These are phyloP conservation scores for Themeda triandra DNA, from an alignment of 176 grass and related monocot species.

Conservation along the genomic window DNA sequence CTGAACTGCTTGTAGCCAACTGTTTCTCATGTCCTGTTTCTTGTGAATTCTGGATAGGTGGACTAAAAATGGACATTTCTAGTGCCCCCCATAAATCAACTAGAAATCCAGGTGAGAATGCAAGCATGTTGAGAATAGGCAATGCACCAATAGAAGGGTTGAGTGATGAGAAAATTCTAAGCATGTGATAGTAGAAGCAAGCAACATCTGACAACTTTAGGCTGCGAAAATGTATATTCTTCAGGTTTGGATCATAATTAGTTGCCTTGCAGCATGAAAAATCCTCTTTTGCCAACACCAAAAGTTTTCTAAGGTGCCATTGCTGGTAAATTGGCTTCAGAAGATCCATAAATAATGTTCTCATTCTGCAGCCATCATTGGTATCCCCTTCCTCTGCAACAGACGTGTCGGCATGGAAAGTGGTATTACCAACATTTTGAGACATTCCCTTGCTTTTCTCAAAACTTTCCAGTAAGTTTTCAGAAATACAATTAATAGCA, in stretches of 20 bases:
- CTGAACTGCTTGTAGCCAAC: conserved; percentile 38
- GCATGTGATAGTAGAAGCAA: conserved; percentile 85
- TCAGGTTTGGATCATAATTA: conserved; percentile 17
- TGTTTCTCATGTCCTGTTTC: conserved; percentile 44
- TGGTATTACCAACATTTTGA: conserved; percentile 25
- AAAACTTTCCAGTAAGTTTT: conserved; percentile 56
- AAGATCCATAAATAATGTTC: conserved; percentile 66
- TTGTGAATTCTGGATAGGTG: conserved; percentile 28
- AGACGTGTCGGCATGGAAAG: conserved; percentile 11
- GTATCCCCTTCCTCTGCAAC: conserved; percentile 34
- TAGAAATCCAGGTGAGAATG: conserved; percentile 93
- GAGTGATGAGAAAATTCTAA: conserved; percentile 73
- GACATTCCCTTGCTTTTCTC: conserved; percentile 48
- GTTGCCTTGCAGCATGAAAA: conserved; percentile 1
- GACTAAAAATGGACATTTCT: conserved; percentile 56
- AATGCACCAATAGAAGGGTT: conserved; percentile 58
- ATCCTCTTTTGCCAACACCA: conserved; percentile 52
- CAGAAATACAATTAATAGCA: conserved; percentile 70
- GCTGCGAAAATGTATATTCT: conserved; percentile 13
- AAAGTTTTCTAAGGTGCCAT: conserved; percentile 92
- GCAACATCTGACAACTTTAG: conserved; percentile 62
- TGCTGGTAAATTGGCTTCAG: conserved; percentile 92
- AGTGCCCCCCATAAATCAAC: conserved; percentile 71
- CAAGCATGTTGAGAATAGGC: conserved; percentile 92
- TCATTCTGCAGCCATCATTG: conserved; percentile 20